These are phyloP conservation scores for Holtermanniella nyarrowii DNA, from an alignment of 768 basidiomycete genomes.

Conservation along the genomic window DNA sequence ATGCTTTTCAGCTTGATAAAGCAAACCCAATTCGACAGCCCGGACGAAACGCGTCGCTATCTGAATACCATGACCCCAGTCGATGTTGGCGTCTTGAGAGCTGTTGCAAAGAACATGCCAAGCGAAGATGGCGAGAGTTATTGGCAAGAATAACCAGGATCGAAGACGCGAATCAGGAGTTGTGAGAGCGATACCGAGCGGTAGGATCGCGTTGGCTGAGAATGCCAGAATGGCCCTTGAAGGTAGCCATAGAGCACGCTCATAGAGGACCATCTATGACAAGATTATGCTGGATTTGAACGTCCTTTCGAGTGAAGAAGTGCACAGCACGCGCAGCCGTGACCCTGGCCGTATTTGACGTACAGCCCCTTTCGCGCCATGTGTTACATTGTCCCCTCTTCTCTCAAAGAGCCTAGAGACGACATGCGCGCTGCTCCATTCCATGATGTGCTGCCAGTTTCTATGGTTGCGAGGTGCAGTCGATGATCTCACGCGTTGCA, in stretches of 20 bases:
- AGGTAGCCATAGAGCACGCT: neutral
- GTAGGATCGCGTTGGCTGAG: neutral
- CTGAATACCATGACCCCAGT: neutral
- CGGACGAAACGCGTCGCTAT: conserved; percentile 2
- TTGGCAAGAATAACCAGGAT: neutral
- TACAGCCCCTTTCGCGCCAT: no score
- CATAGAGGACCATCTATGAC: neutral
- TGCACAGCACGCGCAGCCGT: no score
- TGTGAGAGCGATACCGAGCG: neutral
- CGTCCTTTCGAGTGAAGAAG: neutral
- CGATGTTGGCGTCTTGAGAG: neutral
- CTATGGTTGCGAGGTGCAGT: no score
- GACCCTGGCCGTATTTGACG: no score
- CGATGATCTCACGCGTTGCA: no score
- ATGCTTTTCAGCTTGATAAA: conserved; percentile 23
- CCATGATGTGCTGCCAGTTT: no score
- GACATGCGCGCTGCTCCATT: no score
- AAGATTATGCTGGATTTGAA: neutral
- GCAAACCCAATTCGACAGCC: conserved; percentile 13
- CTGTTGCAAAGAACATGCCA: neutral
- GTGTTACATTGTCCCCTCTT: no score
- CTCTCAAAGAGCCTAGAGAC: no score
- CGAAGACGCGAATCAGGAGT: no score
- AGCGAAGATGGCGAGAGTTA: neutral
- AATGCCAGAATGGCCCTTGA: neutral